A percentile compares a stretch with the other conserved stretches of the same genome.
Evolutionary conservation across 768 basidiomycete species (phyloP).

Genomic region (Boletus subcaerulescens): DNA sequence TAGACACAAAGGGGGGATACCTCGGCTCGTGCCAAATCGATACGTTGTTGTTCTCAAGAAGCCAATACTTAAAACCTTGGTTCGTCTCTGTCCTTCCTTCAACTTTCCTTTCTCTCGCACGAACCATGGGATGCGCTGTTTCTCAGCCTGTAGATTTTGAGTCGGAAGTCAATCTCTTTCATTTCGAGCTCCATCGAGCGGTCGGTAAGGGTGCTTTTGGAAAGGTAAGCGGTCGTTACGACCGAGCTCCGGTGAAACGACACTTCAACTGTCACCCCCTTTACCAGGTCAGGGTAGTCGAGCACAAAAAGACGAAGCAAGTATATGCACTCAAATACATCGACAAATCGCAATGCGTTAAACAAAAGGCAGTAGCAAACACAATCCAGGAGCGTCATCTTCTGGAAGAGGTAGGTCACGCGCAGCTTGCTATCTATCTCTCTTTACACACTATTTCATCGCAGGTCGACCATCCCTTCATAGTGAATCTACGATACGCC

Average conservation of each 20-base stretch:
- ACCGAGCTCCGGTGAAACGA: neutral
- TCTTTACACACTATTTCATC: constrained; percentile 8
- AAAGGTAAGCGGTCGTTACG: constrained; percentile 56
- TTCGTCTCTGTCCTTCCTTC: constrained; percentile 23
- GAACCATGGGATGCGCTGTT: constrained; percentile 56
- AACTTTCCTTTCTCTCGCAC: constrained; percentile 35
- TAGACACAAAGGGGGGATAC: constrained; percentile 24
- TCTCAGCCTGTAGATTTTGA: constrained; percentile 85
- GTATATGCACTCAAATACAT: constrained; percentile 97
- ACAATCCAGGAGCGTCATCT: constrained; percentile 91
- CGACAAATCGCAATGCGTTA: constrained; percentile 89
- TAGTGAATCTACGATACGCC: constrained; percentile 90
- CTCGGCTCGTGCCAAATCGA: constrained; percentile 23
- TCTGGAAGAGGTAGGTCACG: constrained; percentile 74
- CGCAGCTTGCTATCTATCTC: constrained; percentile 8
- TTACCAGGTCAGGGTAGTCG: constrained; percentile 87
- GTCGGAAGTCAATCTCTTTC: constrained; percentile 83
- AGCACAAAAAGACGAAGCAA: constrained; percentile 90
- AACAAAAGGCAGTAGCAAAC: constrained; percentile 88
- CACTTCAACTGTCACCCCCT: neutral
- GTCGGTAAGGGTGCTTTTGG: constrained; percentile 98
- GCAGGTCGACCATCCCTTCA: constrained; percentile 85
- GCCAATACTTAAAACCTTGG: constrained; percentile 23
- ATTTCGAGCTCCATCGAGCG: constrained; percentile 93
- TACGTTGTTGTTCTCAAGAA: constrained; percentile 35